Evolutionary conservation across 163 green algal genomes (phyloP), one percentile per base, ranked within the genome.

Genomic region (Scenedesmus sp.): DNA sequence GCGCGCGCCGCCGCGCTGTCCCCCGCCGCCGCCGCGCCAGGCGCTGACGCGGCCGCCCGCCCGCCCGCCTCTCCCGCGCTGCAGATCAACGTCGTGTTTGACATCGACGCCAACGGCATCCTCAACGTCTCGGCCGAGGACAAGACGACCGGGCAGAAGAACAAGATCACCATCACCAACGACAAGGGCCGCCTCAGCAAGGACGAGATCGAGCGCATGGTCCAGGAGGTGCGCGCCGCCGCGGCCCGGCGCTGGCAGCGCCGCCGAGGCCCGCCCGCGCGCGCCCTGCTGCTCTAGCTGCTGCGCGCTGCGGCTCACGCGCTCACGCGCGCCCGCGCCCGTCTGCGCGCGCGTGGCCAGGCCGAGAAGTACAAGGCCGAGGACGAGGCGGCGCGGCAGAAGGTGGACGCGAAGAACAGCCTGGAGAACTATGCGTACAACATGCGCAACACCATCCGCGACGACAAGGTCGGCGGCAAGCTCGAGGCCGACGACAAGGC

Each of bases 401-500:
- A 93, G 87, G 86, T 83, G 36, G 94, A 99, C 64, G 92, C 94
- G 31, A 98, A 98, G 90, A 98, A 98, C 87, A 39, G 39, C 3
- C 88, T 99, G 6, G 96, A 99, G 88, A 99, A 99, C 90, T 99
- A 99, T 78, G 95, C 94, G 4, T 99, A 98, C 93, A 97, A 95
- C 87, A 97, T 99, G 95, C 89, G 94, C 78, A 99, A 98, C 91
- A 97, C 93, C 22, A 88, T 97, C 71, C 88, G 87, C n/a, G 93
- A 97, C 48, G 83, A 91, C 13, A 95, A 94, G 85, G 85, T 95
- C 11, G 71, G 83, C 31, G 78, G 72, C 75, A 97, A 98, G 91
- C 84, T 99, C 33, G 80, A 82, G 22, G 67, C 88, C 4, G 88
- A 87, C 4, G 96, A 99, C 87, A 99, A 99, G 90, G 88, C 92